Base-by-base conservation (phyloP, 371 early-diverging fungal species). In the Mortierella sp. region DNA sequence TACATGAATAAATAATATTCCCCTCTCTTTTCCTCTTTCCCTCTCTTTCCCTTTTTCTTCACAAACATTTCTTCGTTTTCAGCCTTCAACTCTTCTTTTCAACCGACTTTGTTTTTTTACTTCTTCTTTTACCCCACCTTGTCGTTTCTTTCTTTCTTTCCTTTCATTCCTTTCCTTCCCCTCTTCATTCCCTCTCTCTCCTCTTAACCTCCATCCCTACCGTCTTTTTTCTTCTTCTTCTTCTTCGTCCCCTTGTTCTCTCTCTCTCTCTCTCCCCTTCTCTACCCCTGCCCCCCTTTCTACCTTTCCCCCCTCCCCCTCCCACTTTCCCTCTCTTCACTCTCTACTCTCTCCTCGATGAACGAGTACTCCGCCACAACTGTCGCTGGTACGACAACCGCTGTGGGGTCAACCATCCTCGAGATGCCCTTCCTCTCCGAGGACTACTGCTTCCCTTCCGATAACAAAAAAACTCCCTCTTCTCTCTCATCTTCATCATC, bases 381-480 rank as follows among this genome's bases (percentile, higher is more conserved):
- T 41, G 31, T 50, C 37, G 44, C 64, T 34, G 11, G 68, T 24
- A 19, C 72, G 24, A 29, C 64, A 39, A 31, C 66, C 6, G 44
- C 50, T 29, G 41, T 61, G 39, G 61, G 68, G 26, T 70, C 88
- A 87, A 47, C 82, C 88, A 86, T 88, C 91, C 93, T 94, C 75
- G 73, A 83, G 89, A 24, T 80, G 77, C 44, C 88, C 80, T 66
- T 93, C 85, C 39, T 87, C 80, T 22, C 92, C 86, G 41, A 92
- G 39, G 72, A 90, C 89, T 80, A 67, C 55, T 55, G 76, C 63
- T 72, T 65, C 65, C 66, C 74, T n/a, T 67, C 68, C 11, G 41
- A 70, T 10, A 29, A 63, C 63, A 29, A 39, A 64, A 31, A 44
- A 39, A 40, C 45, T 11, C 14, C 31, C 16, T 52, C 58, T 19